Evolutionary conservation across 2,329 filamentous ascomycete species (phyloP), one percentile per base, ranked within the genome.

Genomic region (Monosporascus sp.): DNA sequence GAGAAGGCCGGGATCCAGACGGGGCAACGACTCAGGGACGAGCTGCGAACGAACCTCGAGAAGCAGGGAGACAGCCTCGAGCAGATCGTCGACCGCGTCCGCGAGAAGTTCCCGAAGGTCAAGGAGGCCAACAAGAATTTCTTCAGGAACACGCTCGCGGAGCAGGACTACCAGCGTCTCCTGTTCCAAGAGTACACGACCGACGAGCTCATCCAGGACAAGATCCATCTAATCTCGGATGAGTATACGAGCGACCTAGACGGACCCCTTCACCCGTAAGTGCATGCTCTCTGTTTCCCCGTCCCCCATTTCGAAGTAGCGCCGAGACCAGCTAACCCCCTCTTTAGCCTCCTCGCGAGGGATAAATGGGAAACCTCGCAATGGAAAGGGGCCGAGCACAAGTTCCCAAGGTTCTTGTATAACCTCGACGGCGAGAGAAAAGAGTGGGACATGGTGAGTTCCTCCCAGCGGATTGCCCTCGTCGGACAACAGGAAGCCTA

Each of bases 151-250:
- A 51, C 57, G 9, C 36, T 55, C 15, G 47, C 55, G 5, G 65
- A 67, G 45, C 60, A 66, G 37, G 59, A 66, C 25, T 66, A 54
- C 9, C 65, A 68, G 37, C 60, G 65, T 2, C 1, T 62, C 1
- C 0, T 66, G 0, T 56, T 66, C 9, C 3, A n/a, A 1, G 61
- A 60, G n/a, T 2, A 62, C 47, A 66, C 64, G 18, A 65, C 60
- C 1, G 65, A 68, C 42, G 65, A 68, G 47, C 41, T 66, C 11
- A 51, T 65, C 14, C n/a, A 51, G 2, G 17, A 54, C 1, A 56
- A 59, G 22, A 31, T 57, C 9, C 50, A 60, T 14, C 58, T 52
- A 27, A 59, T 61, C 56, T 54, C 58, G 6, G 38, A 64, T 17
- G 48, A 57, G 5, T 47, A 50, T 5, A n/a, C 7, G 2, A 58